Evolutionary conservation across 768 basidiomycete genomes (phyloP).

Genomic region (Rhodocollybia butyracea): DNA sequence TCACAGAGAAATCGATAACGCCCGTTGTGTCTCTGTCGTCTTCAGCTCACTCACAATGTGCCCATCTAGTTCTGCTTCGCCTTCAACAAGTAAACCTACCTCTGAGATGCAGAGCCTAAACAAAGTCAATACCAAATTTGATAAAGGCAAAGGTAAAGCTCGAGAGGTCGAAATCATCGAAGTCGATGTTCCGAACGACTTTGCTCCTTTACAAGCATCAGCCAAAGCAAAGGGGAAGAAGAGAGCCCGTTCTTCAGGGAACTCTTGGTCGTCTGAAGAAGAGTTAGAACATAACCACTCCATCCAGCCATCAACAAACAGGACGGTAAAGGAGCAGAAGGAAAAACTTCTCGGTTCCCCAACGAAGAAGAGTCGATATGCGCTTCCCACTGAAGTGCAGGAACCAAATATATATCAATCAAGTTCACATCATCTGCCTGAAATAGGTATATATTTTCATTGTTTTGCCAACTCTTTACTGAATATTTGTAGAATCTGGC

Average conservation of each 20-base stretch:
- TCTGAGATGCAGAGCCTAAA: neutral
- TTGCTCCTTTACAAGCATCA: neutral
- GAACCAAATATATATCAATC: neutral
- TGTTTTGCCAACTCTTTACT: neutral
- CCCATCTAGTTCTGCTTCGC: too few species aligned
- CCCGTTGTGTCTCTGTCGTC: neutral
- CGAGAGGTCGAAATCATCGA: neutral
- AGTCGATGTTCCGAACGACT: neutral
- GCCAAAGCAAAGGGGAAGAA: slow-evolving; percentile 1
- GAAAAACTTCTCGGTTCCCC: neutral
- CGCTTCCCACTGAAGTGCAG: neutral
- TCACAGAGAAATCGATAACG: too few species aligned
- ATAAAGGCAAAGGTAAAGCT: neutral
- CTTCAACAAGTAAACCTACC: neutral
- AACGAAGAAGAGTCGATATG: slow-evolving; percentile 2
- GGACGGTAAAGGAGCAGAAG: neutral
- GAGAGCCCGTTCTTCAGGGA: neutral
- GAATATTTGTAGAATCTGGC: neutral
- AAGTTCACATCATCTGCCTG: neutral
- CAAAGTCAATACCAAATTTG: neutral
- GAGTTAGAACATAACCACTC: neutral
- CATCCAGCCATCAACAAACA: neutral
- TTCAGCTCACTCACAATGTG: too few species aligned
- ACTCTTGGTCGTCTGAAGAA: neutral
- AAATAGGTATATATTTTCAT: neutral